phyloP scores from a whole-genome alignment of 768 basidiomycete genomes.

The Cystofilobasidium macerans region DNA sequence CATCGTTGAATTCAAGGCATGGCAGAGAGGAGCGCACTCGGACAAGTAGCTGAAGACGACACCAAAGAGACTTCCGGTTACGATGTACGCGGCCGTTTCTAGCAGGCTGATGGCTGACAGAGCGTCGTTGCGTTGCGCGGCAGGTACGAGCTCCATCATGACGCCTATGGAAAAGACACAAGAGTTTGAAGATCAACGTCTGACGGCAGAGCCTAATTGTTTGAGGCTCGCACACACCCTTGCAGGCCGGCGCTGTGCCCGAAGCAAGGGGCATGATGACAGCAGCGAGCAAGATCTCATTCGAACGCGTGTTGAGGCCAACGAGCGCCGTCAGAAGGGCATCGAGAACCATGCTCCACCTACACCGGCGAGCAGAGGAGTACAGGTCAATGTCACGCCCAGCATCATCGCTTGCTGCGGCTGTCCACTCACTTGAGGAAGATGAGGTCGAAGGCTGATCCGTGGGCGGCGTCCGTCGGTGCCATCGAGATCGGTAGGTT shows the following conservation, averaged over 20 bases:
- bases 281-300: slow-evolving; percentile 36
- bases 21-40: neutral
- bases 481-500: slow-evolving; percentile 2
- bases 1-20: no score
- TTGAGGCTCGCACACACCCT: slow-evolving; percentile 28
- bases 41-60: neutral
- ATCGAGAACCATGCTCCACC: slow-evolving; percentile 34
- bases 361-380: no score
- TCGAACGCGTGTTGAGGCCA: slow-evolving; percentile 28
- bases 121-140: slow-evolving; percentile 33
- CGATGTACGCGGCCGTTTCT: slow-evolving; percentile 25
- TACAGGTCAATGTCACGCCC: no score
- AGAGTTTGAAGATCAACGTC: neutral
- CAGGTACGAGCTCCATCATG: slow-evolving; percentile 35
- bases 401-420: no score
- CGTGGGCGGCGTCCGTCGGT: slow-evolving; percentile 30
- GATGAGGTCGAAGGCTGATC: slow-evolving; percentile 34
- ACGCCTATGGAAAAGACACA: slow-evolving; percentile 25
- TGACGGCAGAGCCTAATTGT: neutral
- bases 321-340: slow-evolving; percentile 32
- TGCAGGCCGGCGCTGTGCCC: slow-evolving; percentile 35
- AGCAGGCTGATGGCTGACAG: slow-evolving; percentile 34
- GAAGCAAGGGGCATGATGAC: slow-evolving; percentile 35
- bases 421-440: slow-evolving; percentile 36
- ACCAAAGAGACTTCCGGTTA: neutral